Conservation (phyloP, 306 rosid genomes). For the Benincasa hispida region DNA sequence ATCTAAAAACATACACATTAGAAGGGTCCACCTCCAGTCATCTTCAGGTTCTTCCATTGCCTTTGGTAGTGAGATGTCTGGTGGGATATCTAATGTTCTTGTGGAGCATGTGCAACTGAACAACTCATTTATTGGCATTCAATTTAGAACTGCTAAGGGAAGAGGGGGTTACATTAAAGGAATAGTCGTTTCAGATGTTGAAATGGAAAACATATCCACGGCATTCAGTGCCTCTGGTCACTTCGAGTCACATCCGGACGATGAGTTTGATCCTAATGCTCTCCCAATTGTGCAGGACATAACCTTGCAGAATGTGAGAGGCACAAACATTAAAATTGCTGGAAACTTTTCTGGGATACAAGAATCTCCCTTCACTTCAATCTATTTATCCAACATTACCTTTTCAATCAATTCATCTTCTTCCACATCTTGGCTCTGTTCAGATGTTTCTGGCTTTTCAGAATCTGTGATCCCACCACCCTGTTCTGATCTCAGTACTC, state of each 20-base stretch:
- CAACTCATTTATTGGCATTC: conserved; percentile 62
- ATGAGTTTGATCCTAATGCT: conserved; percentile 70
- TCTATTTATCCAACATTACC: conserved; percentile 66
- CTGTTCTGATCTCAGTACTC: conserved; percentile 41
- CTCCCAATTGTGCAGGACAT: conserved; percentile 59
- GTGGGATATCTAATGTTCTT: conserved; percentile 67
- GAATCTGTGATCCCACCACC: conserved; percentile 66
- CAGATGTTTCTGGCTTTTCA: conserved; percentile 66
- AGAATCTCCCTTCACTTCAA: conserved; percentile 77
- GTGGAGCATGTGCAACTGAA: conserved; percentile 55
- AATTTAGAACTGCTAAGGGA: conserved; percentile 63
- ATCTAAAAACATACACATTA: conserved; percentile 62
- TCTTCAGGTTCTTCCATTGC: conserved; percentile 63
- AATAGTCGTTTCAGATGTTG: conserved; percentile 41
- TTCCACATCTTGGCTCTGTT: conserved; percentile 61
- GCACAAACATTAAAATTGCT: conserved; percentile 62
- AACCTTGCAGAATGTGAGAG: conserved; percentile 44
- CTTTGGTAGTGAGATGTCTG: conserved; percentile 95
- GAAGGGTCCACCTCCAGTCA: conserved; percentile 57
- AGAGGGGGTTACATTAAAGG: conserved; percentile 78
- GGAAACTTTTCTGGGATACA: conserved; percentile 61
- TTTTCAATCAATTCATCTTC: conserved; percentile 42
- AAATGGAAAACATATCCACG: conserved; percentile 34
- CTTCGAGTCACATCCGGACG: conserved; percentile 79
- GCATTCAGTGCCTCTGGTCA: conserved; percentile 65